These are phyloP conservation scores for Uronychia setigera DNA, from an alignment of 73 alveolate species.

Conservation along the genomic window DNA sequence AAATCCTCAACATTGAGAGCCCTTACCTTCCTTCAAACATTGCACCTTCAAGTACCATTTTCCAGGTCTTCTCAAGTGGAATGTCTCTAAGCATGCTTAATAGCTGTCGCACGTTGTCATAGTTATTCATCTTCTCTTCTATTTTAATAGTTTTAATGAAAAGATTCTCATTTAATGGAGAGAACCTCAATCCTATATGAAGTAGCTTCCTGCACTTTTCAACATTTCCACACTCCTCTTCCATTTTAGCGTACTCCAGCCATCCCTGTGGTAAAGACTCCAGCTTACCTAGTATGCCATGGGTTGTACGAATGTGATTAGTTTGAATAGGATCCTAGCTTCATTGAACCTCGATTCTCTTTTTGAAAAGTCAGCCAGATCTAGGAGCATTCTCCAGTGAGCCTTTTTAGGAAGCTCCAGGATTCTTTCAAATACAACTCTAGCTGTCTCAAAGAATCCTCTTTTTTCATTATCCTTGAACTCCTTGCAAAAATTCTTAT, in stretches of 20 bases:
- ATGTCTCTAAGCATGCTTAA: conserved; percentile 33
- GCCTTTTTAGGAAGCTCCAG: conserved; percentile 30
- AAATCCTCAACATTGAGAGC: conserved; percentile 3
- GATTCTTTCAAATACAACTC: conserved; percentile 31
- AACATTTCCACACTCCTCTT: conserved; percentile 75
- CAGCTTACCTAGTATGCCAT: conserved; percentile 21
- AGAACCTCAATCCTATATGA: conserved; percentile 60
- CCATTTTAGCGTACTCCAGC: conserved; percentile 79
- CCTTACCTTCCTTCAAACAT: conserved; percentile 73
- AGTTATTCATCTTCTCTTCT: conserved; percentile 67
- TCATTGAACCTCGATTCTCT: conserved; percentile 57
- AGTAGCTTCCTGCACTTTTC: conserved; percentile 54
- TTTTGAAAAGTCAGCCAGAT: conserved; percentile 72
- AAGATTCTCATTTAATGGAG: conserved; percentile 64
- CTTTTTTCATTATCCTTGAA: conserved; percentile 29
- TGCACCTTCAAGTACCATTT: conserved; percentile 70
- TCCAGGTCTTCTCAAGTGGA: conserved; percentile 66
- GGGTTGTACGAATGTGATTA: conserved; percentile 54
- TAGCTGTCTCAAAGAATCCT: conserved; percentile 7
- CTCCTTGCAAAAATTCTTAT: conserved; percentile 8
- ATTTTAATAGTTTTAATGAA: conserved; percentile 58
- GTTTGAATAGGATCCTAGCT: conserved; percentile 54
- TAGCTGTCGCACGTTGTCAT: conserved; percentile 47
- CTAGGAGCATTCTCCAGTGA: conserved; percentile 70
- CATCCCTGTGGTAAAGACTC: conserved; percentile 40